Conservation (phyloP, 305 asterid genomes). For the Solanum chacoense region DNA sequence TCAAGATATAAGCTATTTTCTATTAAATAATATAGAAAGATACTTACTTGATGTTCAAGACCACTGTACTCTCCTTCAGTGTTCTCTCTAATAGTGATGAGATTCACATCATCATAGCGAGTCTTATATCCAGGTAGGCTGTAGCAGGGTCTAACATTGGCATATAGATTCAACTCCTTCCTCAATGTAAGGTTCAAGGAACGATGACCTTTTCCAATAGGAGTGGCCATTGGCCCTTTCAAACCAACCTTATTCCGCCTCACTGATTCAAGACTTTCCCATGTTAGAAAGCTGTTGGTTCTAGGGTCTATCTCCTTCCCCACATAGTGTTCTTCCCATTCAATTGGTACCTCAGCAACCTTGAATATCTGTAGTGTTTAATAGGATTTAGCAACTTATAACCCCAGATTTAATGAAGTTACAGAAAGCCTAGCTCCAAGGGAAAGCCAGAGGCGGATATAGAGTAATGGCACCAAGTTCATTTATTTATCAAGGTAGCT, state of each 20-base stretch:
- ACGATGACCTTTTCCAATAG: conserved; percentile 97
- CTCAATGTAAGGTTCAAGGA: conserved; percentile 95
- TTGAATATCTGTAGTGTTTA: conserved; percentile 45
- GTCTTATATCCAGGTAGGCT: conserved; percentile 98
- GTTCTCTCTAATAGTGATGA: conserved; percentile 92
- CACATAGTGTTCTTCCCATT: conserved; percentile 97
- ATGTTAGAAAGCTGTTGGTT: conserved; percentile 94
- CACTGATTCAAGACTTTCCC: conserved; percentile 98
- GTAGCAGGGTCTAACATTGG: conserved; percentile 98
- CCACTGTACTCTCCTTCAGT: conserved; percentile 99
- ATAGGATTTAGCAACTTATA: neutral
- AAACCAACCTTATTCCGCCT: conserved; percentile 78
- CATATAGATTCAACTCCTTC: conserved; percentile 92
- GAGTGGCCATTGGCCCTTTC: conserved; percentile 99
- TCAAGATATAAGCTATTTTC: neutral
- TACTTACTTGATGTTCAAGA: conserved; percentile 88
- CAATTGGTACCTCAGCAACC: conserved; percentile 83
- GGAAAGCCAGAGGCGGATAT: neutral
- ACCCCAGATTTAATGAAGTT: neutral
- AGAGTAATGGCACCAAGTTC: neutral
- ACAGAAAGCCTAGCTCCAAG: neutral
- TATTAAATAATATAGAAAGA: neutral
- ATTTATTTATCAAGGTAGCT: neutral
- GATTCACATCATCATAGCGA: conserved; percentile 81
- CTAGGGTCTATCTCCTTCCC: conserved; percentile 87